Base-by-base conservation (phyloP, 1,284 basidiomycete genomes). In the Pholiota adiposa region DNA sequence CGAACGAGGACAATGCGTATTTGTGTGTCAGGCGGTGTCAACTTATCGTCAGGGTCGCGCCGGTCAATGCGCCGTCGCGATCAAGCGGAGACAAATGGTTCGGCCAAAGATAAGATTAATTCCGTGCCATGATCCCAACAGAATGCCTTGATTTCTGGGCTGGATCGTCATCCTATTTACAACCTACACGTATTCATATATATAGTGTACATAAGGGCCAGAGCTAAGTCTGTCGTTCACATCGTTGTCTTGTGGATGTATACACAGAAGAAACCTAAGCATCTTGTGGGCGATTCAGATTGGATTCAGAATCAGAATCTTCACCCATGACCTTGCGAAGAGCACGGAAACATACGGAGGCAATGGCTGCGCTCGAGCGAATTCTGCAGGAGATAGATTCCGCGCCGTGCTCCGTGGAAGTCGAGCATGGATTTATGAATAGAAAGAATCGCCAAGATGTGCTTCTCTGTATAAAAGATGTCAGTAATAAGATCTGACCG, bases 21-120 rank as follows among this genome's bases (percentile, higher is more conserved):
- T 55, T 44, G 54, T 36, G 18, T 33, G 33, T 56, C 29, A 48
- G 43, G 33, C 44, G 27, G 18, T n/a, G n/a, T n/a, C n/a, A n/a
- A n/a, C 16, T 14, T 18, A 33, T 50, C 27, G n/a, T 27, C 36
- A 49, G 54, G 54, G 54, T 12, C 50, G 50, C 38, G 50, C 50
- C 38, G 33, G 51, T 14, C 25, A 34, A n/a, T 18, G n/a, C 31
- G 29, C 19, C 41, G 52, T 21, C 40, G 53, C 52, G 27, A 54
- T 31, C 41, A 54, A 54, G 23, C 19, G 23, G 38, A 27, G 38
- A 16, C n/a, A 23, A 49, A 38, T 36, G 36, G 36, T 27, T 8
- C 51, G 14, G 51, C 14, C 33, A 23, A 38, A 56, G 54, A 56
- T 56, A 50, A 56, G 54, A 56, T 56, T 53, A 23, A 34, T 11